Evolutionary conservation across 495 filamentous ascomycete genomes (phyloP).

Genomic region (Hypomontagnella submonticulosa): DNA sequence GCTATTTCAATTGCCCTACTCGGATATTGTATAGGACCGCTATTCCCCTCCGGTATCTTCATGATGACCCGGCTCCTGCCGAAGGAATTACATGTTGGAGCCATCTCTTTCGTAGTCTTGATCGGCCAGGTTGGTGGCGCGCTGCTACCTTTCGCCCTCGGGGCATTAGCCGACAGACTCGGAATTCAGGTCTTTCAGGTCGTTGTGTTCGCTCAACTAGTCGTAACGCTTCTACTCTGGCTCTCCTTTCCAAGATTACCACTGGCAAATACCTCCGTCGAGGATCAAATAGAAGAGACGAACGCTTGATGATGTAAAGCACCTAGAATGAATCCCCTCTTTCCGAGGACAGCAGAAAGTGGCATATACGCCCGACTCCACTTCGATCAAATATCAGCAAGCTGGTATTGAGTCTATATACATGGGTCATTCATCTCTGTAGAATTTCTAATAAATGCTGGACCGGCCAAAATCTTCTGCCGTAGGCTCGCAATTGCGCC

Average conservation of each 20-base stretch:
- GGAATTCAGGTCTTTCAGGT: conserved; percentile 75
- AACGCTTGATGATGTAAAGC: no score
- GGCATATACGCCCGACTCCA: no score
- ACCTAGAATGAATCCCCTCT: no score
- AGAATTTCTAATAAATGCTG: no score
- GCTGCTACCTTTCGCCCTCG: conserved; percentile 76
- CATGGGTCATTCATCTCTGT: no score
- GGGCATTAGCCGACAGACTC: conserved; percentile 74
- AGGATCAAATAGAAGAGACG: no score
- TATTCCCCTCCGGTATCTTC: conserved; percentile 74
- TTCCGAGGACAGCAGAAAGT: no score
- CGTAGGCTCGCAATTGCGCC: no score
- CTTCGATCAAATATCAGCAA: no score
- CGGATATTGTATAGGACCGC: conserved; percentile 73
- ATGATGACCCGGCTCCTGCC: conserved; percentile 74
- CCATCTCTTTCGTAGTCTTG: conserved; percentile 75
- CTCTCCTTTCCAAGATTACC: conserved; percentile 39
- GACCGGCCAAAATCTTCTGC: no score
- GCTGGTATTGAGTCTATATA: no score
- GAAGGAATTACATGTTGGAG: conserved; percentile 71
- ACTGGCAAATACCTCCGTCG: no score
- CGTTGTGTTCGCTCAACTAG: conserved; percentile 69
- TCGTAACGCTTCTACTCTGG: conserved; percentile 60
- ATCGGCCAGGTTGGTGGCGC: conserved; percentile 76
- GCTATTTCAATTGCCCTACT: conserved; percentile 70